Evolutionary conservation across 2,329 filamentous ascomycete species (phyloP), one percentile per base, ranked within the genome.

Genomic region (Trichoderma cornu-damae): DNA sequence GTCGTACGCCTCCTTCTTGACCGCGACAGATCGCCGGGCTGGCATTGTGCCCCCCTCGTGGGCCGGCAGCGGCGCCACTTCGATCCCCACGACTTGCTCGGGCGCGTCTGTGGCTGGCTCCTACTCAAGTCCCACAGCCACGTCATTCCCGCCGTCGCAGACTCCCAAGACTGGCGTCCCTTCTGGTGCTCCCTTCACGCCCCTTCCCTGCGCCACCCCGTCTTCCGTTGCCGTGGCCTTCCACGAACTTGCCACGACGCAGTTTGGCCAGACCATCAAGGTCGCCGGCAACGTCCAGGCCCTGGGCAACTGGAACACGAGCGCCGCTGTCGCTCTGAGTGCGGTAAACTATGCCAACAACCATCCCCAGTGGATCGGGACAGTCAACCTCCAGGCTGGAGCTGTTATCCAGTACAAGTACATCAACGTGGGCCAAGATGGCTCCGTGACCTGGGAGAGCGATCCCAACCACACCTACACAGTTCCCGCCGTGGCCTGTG

Each of bases 1-100:
- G 87, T 88, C 85, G 0, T 89, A 89, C 62, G 85, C 86, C 1
- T 79, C 86, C 0, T 85, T 90, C 69, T 72, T 90, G 46, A 86
- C 85, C 0, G 80, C 81, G n/a, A 72, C 75, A 22, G 77, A 77
- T 40, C 79, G 85, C 35, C 79, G 85, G 46, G 77, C 77, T 46
- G 78, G 77, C 18, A 65, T 79, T 14, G 69, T 84, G 7, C 83
- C 84, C 1, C 72, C 77, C 1, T 78, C 81, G 5, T 87, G 85
- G 84, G 75, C 76, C 3, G 76, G 72, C 26, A 61, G 70, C 43
- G 65, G 73, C 5, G 75, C 75, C 3, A 77, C 75, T 58, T 73
- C 73, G 0, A 70, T 85, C 0, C 82, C 84, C 0, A 63, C 70
- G 2, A 67, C 69, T 1, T 86, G 84, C 68, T 66, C 67, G 7